Conservation (phyloP, 805 yeast species). For the Yarrowia yakushimensis region DNA sequence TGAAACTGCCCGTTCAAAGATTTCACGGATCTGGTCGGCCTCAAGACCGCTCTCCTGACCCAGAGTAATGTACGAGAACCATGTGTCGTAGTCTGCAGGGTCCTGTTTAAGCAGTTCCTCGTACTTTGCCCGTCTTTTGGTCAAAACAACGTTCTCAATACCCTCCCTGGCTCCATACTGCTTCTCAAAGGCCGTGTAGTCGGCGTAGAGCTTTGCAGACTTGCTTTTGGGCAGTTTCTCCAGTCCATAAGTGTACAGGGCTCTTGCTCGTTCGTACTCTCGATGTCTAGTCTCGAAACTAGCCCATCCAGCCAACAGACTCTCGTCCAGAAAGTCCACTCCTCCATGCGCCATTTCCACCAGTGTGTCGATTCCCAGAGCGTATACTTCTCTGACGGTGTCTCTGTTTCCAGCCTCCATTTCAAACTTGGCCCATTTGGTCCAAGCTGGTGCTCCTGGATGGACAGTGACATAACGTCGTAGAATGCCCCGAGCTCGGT, state of each 20-base stretch:
- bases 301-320: constrained; percentile 55
- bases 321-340: constrained; percentile 38
- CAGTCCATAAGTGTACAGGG: constrained; percentile 53
- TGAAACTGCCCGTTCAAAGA: constrained; percentile 47
- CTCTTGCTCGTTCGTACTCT: constrained; percentile 61
- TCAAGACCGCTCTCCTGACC: constrained; percentile 42
- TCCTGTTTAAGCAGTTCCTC: constrained; percentile 45
- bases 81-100: constrained; percentile 64
- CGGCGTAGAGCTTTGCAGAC: constrained; percentile 41
- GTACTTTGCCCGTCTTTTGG: constrained; percentile 55
- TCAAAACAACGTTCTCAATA: constrained; percentile 50
- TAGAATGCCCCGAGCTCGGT: constrained; percentile 57
- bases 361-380: constrained; percentile 59
- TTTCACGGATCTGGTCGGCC: constrained; percentile 37
- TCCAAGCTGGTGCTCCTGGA: constrained; percentile 61
- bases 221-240: constrained; percentile 44
- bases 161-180: constrained; percentile 55
- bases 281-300: constrained; percentile 61
- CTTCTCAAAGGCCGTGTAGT: constrained; percentile 59
- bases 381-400: constrained; percentile 61
- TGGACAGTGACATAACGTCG: constrained; percentile 52
- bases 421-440: constrained; percentile 73
- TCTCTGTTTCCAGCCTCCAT: constrained; percentile 45
- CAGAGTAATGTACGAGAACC: constrained; percentile 74
- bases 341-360: constrained; percentile 35